These are phyloP conservation scores for Volvox carteri DNA, from an alignment of 163 green algal genomes.

Conservation along the genomic window DNA sequence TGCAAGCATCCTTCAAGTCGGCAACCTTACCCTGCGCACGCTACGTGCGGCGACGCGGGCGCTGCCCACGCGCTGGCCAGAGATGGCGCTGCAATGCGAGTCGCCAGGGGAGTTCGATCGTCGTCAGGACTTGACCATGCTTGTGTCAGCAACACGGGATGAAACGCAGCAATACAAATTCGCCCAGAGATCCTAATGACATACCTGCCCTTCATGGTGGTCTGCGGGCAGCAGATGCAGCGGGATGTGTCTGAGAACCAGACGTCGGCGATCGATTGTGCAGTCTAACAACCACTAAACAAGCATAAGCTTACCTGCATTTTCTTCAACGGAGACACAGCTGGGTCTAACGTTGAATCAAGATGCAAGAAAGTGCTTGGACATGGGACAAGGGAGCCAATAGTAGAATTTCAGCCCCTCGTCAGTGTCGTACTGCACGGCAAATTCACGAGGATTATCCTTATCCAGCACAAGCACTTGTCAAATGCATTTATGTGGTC, in stretches of 20 bases:
- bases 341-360: neutral
- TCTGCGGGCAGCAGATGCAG: neutral
- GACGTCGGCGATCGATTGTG: neutral
- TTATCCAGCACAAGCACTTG: neutral
- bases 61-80: slow-evolving; percentile 37
- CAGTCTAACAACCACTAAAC: neutral
- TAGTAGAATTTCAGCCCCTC: slow-evolving; percentile 23
- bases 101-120: neutral
- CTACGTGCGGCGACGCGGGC: slow-evolving; percentile 18
- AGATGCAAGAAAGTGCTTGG: neutral
- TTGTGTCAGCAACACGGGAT: too few species aligned
- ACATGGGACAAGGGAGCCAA: neutral
- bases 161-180: neutral
- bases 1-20: neutral
- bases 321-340: neutral
- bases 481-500: neutral
- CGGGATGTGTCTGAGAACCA: neutral
- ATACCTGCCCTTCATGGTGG: slow-evolving; percentile 51
- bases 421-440: slow-evolving; percentile 23
- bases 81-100: slow-evolving; percentile 7
- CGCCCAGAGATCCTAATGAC: neutral
- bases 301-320: slow-evolving; percentile 17
- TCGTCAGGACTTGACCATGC: too few species aligned
- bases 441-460: neutral
- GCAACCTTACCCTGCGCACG: slow-evolving; percentile 48